These are phyloP conservation scores for Coemansia umbellata DNA, from an alignment of 192 early-diverging fungal genomes.

Conservation along the genomic window DNA sequence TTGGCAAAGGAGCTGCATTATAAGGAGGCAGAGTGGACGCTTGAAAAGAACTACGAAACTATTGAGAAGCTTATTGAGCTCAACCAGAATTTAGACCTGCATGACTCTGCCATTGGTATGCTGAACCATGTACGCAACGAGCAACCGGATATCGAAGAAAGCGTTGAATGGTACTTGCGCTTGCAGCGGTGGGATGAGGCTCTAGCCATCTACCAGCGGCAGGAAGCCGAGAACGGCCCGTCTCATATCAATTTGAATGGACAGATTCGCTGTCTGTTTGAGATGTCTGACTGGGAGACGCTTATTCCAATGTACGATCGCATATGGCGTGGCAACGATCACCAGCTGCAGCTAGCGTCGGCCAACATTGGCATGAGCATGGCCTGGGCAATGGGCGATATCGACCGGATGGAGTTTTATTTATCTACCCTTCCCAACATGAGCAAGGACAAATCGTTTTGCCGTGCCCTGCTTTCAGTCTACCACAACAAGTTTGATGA, in stretches of 20 bases:
- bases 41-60: constrained; percentile 75
- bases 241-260: constrained; percentile 62
- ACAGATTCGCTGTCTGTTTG: constrained; percentile 88
- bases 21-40: constrained; percentile 90
- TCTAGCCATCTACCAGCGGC: constrained; percentile 73
- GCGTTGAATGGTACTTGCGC: constrained; percentile 91
- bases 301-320: constrained; percentile 75
- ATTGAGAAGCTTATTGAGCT: constrained; percentile 91
- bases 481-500: constrained; percentile 73
- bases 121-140: constrained; percentile 81
- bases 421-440: constrained; percentile 73
- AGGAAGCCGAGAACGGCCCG: constrained; percentile 50
- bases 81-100: constrained; percentile 92
- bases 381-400: constrained; percentile 89
- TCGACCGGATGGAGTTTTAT: constrained; percentile 90
- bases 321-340: constrained; percentile 61
- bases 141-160: constrained; percentile 73
- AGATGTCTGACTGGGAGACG: constrained; percentile 89
- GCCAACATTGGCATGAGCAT: constrained; percentile 89
- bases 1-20: constrained; percentile 98
- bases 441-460: constrained; percentile 71
- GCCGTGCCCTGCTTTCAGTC: constrained; percentile 80
- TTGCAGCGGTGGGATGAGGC: constrained; percentile 94
- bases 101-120: constrained; percentile 95
- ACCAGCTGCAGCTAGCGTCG: constrained; percentile 66